Base-by-base conservation (phyloP, 2,329 filamentous ascomycete species). In the Aspergillus sp. region DNA sequence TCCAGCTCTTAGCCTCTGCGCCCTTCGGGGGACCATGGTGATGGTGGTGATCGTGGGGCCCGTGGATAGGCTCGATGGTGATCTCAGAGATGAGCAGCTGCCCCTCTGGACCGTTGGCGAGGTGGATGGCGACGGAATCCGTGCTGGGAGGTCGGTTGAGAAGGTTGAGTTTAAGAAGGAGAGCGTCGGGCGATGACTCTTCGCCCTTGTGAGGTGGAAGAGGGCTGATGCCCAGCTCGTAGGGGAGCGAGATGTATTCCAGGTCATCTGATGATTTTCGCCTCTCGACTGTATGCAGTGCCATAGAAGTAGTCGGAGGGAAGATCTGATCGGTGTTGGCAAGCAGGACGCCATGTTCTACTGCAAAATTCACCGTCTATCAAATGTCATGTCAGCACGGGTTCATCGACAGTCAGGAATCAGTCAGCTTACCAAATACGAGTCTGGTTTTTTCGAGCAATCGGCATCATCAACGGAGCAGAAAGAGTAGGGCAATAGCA, bases 321-420 rank as follows among this genome's bases (percentile, higher is more conserved):
- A 64, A 64, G 39, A 65, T 44, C 19, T 47, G 39, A 12, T 62
- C 45, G 9, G 54, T 33, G 45, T 65, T 65, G 45, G 59, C 61
- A 29, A 51, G 54, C 5, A 65, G 53, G 6, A 43, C 51, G 34
- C 51, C 56, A 44, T 64, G 52, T 27, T 53, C 32, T 5, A 61
- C 52, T n/a, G 58, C 48, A 43, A 62, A 58, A 36, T 53, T 50
- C 6, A 65, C 34, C 2, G 58, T 53, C 61, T 64, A n/a, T 33
- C 7, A 2, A 8, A 33, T 19, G 19, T 19, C 19, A 19, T 2
- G 19, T 19, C 19, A 19, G 19, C 19, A 19, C 19, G 19, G 19
- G 19, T 19, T 19, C 19, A 19, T 19, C 19, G 19, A 19, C 19
- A 19, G 19, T 19, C 19, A 19, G 19, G 19, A 19, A 19, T 19